Evolutionary conservation across 2,329 filamentous ascomycete genomes (phyloP), one percentile per base, ranked within the genome.

Genomic region (Xylariaceae sp.): DNA sequence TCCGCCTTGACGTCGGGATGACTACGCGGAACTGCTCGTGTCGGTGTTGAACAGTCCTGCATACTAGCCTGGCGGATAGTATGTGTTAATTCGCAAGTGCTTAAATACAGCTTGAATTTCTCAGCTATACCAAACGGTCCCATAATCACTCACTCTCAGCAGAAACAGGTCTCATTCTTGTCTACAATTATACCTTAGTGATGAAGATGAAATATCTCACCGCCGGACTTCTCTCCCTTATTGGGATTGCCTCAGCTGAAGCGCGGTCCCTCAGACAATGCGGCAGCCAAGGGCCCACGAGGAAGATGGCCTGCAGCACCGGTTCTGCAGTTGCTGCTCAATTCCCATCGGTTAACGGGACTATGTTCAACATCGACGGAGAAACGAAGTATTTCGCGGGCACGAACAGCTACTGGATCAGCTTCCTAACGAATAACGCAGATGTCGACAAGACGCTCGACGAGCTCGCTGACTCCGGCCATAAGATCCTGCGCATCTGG

Each of bases 401-500:
- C 32, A 82, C 78, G 18, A 83, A 83, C 69, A 72, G 75, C 50
- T 83, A 82, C 70, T 83, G 80, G 80, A 75, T 81, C 44, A 73
- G 73, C 10, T 81, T 82, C 70, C 65, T 82, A 29, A 79, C 74
- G 47, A 78, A 78, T 52, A 72, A 83, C 58, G 74, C 71, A 7
- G 83, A 88, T 65, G 77, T 86, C 14, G 81, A 86, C 63, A 70
- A 73, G n/a, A 71, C 77, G 14, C 71, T 83, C 49, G 71, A 76
- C 56, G 76, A 83, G 63, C 67, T 86, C 16, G 66, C 73, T 48
- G 60, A 71, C 29, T 79, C 82, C 2, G 82, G 82, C 0, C 77
- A 81, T 57, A 84, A 83, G 67, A 80, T 87, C 56, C 73, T 86
- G 32, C 77, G 85, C 16, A 76, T 86, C 46, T 86, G 84, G 84